These are phyloP conservation scores for Euphorbia peplus DNA, from an alignment of 345 rosid species.

Conservation along the genomic window DNA sequence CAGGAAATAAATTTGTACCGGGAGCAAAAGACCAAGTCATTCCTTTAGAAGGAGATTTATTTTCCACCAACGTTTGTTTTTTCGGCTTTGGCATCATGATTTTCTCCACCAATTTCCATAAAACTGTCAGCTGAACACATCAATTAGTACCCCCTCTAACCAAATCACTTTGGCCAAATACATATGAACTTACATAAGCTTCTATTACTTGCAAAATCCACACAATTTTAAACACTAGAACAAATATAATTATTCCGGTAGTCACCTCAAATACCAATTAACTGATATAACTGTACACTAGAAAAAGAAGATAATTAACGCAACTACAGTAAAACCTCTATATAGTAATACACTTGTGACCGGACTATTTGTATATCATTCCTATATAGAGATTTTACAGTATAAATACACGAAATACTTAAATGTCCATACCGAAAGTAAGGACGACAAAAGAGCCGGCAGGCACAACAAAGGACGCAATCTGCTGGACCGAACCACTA, in stretches of 20 bases:
- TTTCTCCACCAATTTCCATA: slow-evolving; percentile 86
- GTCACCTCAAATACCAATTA: not conserved
- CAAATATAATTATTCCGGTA: not conserved
- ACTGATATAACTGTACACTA: not conserved
- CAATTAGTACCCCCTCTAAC: slow-evolving; percentile 49
- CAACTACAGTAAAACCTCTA: no score
- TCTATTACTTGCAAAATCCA: not conserved
- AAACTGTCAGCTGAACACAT: slow-evolving; percentile 86
- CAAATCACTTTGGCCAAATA: no score
- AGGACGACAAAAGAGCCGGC: slow-evolving; percentile 54
- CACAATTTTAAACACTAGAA: slow-evolving; percentile 2
- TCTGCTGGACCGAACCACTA: slow-evolving; percentile 50
- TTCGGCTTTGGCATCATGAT: slow-evolving; percentile 49
- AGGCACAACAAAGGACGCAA: slow-evolving; percentile 55
- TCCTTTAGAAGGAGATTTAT: slow-evolving; percentile 51
- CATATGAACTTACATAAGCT: no score
- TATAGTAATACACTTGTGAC: no score
- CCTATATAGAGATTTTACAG: no score
- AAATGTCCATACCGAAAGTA: slow-evolving; percentile 58
- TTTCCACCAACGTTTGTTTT: slow-evolving; percentile 38
- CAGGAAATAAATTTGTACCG: slow-evolving; percentile 73
- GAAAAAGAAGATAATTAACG: no score
- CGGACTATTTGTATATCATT: no score
- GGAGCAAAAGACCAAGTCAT: slow-evolving; percentile 67
- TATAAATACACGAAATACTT: not conserved